Evolutionary conservation across 2,329 filamentous ascomycete species (phyloP).

Genomic region (Botrytis galanthina): DNA sequence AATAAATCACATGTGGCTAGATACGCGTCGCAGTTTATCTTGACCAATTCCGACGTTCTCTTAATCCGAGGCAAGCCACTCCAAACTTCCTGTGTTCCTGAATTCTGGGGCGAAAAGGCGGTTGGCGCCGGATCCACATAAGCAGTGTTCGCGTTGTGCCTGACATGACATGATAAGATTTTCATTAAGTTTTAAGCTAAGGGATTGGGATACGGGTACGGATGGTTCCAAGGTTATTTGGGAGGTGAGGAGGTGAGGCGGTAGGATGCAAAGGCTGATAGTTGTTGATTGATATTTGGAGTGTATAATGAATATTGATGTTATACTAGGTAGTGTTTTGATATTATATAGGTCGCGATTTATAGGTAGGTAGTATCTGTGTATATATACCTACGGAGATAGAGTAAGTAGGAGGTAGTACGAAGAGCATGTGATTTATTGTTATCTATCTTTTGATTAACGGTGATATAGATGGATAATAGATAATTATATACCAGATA

Average conservation of each 20-base stretch:
- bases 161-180: neutral
- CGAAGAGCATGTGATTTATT: no score
- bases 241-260: neutral
- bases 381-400: no score
- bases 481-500: no score
- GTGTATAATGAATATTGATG: no score
- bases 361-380: no score
- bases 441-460: no score
- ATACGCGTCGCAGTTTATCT: neutral
- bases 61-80: neutral
- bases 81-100: neutral
- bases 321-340: no score
- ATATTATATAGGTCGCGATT: no score
- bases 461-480: no score
- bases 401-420: no score
- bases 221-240: neutral
- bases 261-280: no score
- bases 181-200: neutral
- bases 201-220: neutral
- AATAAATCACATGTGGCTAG: neutral
- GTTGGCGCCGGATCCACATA: slow-evolving; percentile 8
- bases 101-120: slow-evolving; percentile 19
- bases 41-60: neutral
- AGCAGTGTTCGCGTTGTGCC: neutral
- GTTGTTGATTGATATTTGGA: no score